phyloP scores from a whole-genome alignment of 164 flowering plant genomes.

The Cinnamomum chago region DNA sequence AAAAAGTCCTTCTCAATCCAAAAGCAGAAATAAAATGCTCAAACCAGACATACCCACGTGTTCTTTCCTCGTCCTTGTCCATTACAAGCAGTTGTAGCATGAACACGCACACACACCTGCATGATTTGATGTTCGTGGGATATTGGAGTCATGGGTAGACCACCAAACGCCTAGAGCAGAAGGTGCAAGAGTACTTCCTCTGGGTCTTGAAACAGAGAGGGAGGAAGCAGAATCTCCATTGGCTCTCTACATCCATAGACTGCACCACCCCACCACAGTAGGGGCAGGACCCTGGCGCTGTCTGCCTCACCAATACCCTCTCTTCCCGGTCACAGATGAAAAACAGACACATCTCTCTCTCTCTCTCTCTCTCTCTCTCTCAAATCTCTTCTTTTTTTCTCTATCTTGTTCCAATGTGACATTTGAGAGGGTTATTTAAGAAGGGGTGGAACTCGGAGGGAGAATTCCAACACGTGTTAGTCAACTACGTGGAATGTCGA shows the following conservation, averaged over 20 bases:
- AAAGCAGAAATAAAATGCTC: no score
- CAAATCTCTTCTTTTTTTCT: not conserved
- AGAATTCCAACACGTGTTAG: no score
- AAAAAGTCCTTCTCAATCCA: no score
- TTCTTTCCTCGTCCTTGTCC: no score
- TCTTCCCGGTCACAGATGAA: conserved; percentile 76
- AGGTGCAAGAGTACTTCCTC: conserved; percentile 49
- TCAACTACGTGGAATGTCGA: no score
- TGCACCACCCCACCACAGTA: conserved; percentile 75
- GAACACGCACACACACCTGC: no score
- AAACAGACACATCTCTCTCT: conserved; percentile 59
- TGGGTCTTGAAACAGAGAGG: conserved; percentile 55
- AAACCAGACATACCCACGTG: no score
- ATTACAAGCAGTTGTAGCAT: no score
- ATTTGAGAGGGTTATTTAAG: no score
- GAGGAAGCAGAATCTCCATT: conserved; percentile 70
- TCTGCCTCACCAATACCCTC: conserved; percentile 51
- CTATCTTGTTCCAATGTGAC: not conserved
- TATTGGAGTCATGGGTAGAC: conserved; percentile 12
- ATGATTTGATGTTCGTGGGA: no score
- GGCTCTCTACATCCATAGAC: conserved; percentile 61
- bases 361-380: not conserved
- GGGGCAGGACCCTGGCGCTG: conserved; percentile 77
- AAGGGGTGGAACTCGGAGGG: no score
- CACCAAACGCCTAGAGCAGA: conserved; percentile 52